Base-by-base conservation (phyloP, 169 alveolate genomes). In the Cryptosporidium sp. region DNA sequence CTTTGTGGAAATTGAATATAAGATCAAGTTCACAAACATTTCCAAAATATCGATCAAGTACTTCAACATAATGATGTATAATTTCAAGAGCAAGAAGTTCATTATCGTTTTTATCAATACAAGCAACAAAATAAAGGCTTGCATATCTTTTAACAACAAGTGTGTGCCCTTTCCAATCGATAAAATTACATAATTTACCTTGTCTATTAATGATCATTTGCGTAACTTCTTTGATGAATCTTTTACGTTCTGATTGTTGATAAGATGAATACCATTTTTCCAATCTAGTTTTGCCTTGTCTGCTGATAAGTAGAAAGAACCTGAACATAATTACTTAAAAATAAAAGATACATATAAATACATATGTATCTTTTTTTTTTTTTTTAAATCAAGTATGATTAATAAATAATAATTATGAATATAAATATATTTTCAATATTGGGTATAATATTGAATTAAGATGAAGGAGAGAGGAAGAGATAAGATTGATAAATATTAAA, bases 11-110 rank as follows among this genome's bases (percentile, higher is more conserved):
- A 91, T 98, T 98, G 95, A 98, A 99, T 56, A 99, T 98, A 86
- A 99, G 92, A 91, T 99, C 99, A 86, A 98, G 94, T 93, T 99
- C 99, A 91, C 99, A 99, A 26, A 99, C 99, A 91, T 97, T 98
- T 23, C 99, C 99, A 92, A 99, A 99, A 92, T 99, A 98, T 68
- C 98, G 95, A 93, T 99, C 99, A 60, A 98, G 93, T 39, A 97
- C 93, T 94, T 99, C 99, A 31, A 99, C 99, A 85, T 95, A 98
- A 85, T 97, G 99, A 80, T 98, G 99, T 75, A 99, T 97, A 48
- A 98, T 91, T 91, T 98, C 99, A 53, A 98, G 94, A 29, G 97
- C 95, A 42, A 95, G 91, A 65, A 99, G 96, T 85, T 98, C 99
- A 86, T 99, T 99, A 89, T 98, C 99, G 21, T 96, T 97, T 68